phyloP scores from a whole-genome alignment of 1,284 basidiomycete species.

The Tausonia pullulans region DNA sequence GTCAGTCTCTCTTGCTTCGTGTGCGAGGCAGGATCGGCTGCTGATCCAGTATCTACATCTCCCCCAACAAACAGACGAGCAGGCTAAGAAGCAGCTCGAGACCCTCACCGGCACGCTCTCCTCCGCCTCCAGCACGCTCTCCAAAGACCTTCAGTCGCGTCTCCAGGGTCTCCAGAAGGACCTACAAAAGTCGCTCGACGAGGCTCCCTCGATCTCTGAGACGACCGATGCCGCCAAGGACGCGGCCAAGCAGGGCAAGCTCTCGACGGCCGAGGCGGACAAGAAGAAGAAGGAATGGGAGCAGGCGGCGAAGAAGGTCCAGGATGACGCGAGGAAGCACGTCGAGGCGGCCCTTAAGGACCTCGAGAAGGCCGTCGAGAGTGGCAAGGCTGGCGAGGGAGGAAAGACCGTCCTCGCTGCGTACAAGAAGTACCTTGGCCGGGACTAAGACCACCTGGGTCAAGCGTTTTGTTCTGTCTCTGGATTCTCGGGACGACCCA shows the following conservation, averaged over 20 bases:
- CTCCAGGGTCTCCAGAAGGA: neutral
- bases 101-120: slow-evolving; percentile 1
- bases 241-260: slow-evolving; percentile 10
- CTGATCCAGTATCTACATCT: no score
- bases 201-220: slow-evolving; percentile 3
- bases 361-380: slow-evolving; percentile 14
- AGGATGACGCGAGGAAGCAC: slow-evolving; percentile 9
- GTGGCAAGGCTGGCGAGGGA: slow-evolving; percentile 12
- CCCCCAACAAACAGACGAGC: neutral
- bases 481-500: no score
- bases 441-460: no score
- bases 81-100: slow-evolving; percentile 11
- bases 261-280: slow-evolving; percentile 4
- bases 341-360: slow-evolving; percentile 13
- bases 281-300: slow-evolving; percentile 11
- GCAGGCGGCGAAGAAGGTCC: slow-evolving; percentile 5
- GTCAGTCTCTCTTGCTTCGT: neutral
- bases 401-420: slow-evolving; percentile 11
- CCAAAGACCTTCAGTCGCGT: slow-evolving; percentile 10
- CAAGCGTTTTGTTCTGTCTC: no score
- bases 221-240: slow-evolving; percentile 14
- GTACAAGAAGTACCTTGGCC: slow-evolving; percentile 2
- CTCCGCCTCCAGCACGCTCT: neutral
- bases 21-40: no score
- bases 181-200: slow-evolving; percentile 11